Evolutionary conservation across 306 rosid species (phyloP).

Genomic region (Hippophae tibetana): DNA sequence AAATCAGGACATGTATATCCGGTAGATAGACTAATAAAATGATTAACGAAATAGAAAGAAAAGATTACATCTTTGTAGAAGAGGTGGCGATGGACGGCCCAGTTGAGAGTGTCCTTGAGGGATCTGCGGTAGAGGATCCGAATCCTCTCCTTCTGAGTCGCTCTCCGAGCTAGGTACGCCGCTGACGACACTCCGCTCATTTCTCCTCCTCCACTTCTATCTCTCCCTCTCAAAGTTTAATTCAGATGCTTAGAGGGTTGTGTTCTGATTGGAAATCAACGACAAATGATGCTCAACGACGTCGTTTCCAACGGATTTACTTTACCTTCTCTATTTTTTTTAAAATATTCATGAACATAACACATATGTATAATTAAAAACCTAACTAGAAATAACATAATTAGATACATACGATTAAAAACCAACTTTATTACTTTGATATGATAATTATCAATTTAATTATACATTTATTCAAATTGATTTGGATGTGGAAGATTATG

Average conservation of each 20-base stretch:
- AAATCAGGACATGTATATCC: not conserved
- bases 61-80: constrained; percentile 62
- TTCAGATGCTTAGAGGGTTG: no score
- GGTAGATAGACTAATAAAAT: not conserved
- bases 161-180: constrained; percentile 67
- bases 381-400: no score
- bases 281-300: not conserved
- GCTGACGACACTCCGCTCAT: constrained; percentile 48
- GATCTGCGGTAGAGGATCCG: constrained; percentile 90
- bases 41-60: not conserved
- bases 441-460: no score
- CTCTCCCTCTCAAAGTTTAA: not conserved
- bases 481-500: no score
- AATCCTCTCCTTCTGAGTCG: constrained; percentile 90
- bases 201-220: constrained; percentile 2
- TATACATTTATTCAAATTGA: no score
- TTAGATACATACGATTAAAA: no score
- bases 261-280: not conserved
- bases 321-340: no score
- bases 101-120: constrained; percentile 85
- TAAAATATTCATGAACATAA: no score
- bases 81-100: constrained; percentile 99
- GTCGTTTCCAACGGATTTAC: not conserved
- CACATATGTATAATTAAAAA: no score
- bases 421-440: no score